Conservation (phyloP, 2,329 filamentous ascomycete genomes). For the Ophiostoma perfectum region DNA sequence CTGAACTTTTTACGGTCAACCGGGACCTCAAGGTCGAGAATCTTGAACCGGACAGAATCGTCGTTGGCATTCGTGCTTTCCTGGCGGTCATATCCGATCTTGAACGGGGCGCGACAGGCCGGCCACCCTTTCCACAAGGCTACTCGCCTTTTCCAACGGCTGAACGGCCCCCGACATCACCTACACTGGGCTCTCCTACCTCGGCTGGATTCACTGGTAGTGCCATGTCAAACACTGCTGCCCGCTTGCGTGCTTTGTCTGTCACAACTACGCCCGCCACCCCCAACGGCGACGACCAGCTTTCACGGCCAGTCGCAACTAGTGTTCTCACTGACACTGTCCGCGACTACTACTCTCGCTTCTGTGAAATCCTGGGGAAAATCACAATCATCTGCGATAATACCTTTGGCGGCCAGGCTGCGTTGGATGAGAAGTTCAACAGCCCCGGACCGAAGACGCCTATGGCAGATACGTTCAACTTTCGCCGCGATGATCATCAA, state of each 20-base stretch:
- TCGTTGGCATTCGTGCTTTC: slow-evolving; percentile 94
- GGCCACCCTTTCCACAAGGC: slow-evolving; percentile 78
- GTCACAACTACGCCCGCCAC: slow-evolving; percentile 11
- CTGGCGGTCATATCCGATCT: slow-evolving; percentile 88
- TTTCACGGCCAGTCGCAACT: slow-evolving; percentile 60
- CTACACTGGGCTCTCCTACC: slow-evolving; percentile 41
- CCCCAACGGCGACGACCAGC: slow-evolving; percentile 52
- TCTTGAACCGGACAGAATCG: slow-evolving; percentile 90
- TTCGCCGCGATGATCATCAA: slow-evolving; percentile 74
- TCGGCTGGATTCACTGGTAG: slow-evolving; percentile 11
- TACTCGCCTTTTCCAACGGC: slow-evolving; percentile 35
- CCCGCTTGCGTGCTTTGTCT: slow-evolving; percentile 8
- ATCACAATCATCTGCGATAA: slow-evolving; percentile 96
- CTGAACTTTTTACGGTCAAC: slow-evolving; percentile 73
- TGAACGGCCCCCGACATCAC: slow-evolving; percentile 47
- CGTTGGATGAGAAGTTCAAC: slow-evolving; percentile 89
- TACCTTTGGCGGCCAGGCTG: slow-evolving; percentile 92
- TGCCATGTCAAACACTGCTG: not conserved
- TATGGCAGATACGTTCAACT: slow-evolving; percentile 89
- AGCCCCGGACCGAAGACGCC: slow-evolving; percentile 87
- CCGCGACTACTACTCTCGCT: slow-evolving; percentile 79
- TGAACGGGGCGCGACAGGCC: slow-evolving; percentile 71
- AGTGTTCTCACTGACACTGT: slow-evolving; percentile 66
- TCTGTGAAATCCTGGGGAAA: slow-evolving; percentile 91
- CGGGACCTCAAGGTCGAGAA: slow-evolving; percentile 82